A percentile compares a stretch with the other conserved stretches of the same genome.
Evolutionary conservation across 176 grass and related monocot genomes (phyloP).

Genomic region (Carex pumila): DNA sequence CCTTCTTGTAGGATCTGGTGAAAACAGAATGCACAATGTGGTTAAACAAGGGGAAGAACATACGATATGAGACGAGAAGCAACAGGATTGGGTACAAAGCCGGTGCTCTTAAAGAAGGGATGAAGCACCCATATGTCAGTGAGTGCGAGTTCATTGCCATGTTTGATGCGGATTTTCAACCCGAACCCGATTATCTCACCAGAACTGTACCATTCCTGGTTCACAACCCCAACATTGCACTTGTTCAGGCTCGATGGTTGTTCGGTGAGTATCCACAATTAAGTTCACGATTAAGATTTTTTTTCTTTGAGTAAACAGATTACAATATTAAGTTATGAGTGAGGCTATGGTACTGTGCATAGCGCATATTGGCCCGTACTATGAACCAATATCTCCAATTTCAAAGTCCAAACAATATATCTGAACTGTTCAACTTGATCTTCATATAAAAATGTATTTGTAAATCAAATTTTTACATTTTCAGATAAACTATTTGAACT

Average conservation of each 20-base stretch:
- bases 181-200: conserved; percentile 15
- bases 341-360: too few species aligned
- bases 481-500: too few species aligned
- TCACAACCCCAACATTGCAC: conserved; percentile 27
- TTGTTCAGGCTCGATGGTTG: conserved; percentile 44
- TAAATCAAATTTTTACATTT: too few species aligned
- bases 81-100: conserved; percentile 46
- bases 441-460: too few species aligned
- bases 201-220: conserved; percentile 26
- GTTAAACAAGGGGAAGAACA: conserved; percentile 23
- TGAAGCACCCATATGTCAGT: conserved; percentile 30
- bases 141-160: conserved; percentile 32
- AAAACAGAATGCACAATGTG: conserved; percentile 31
- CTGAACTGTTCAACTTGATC: too few species aligned
- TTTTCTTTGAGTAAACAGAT: too few species aligned
- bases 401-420: too few species aligned
- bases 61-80: conserved; percentile 27
- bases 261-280: conserved; percentile 21
- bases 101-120: conserved; percentile 36
- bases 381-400: too few species aligned
- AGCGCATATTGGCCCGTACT: too few species aligned
- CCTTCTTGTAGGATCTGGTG: conserved; percentile 19
- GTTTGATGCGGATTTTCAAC: conserved; percentile 40
- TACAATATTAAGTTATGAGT: too few species aligned
- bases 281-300: too few species aligned